Conservation (phyloP, 495 filamentous ascomycete genomes). For the Gamarada debralockiae region DNA sequence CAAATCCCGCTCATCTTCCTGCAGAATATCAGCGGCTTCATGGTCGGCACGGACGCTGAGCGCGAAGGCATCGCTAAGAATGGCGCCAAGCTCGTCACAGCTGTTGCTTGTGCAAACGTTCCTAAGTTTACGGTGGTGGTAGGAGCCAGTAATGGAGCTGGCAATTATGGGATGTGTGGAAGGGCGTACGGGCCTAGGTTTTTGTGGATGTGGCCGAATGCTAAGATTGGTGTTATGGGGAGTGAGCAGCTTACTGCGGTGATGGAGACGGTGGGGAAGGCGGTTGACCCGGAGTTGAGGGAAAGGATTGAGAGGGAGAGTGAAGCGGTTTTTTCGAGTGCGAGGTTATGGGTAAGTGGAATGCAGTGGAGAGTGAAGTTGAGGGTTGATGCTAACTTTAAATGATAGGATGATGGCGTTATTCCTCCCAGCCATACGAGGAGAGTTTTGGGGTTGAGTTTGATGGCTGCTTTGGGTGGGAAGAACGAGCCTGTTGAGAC, state of each 20-base stretch:
- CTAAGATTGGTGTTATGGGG: slow-evolving; percentile 94
- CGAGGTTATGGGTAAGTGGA: slow-evolving; percentile 74
- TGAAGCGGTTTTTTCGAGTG: slow-evolving; percentile 80
- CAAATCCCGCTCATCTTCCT: slow-evolving; percentile 87
- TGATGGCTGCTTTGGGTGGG: slow-evolving; percentile 74
- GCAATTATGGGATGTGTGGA: slow-evolving; percentile 76
- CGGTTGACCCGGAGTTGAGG: slow-evolving; percentile 75
- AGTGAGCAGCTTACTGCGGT: slow-evolving; percentile 87
- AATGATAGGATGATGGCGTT: slow-evolving; percentile 73
- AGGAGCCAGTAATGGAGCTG: slow-evolving; percentile 79
- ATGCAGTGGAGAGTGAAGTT: background rate
- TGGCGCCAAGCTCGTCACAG: slow-evolving; percentile 94
- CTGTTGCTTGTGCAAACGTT: slow-evolving; percentile 90
- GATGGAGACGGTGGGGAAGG: slow-evolving; percentile 91
- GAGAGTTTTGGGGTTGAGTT: slow-evolving; percentile 73
- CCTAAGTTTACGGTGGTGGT: slow-evolving; percentile 97
- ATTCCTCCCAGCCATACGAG: slow-evolving; percentile 89
- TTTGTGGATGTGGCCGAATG: slow-evolving; percentile 97
- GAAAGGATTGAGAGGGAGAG: slow-evolving; percentile 87
- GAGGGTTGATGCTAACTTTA: slow-evolving; percentile 17
- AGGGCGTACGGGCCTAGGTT: slow-evolving; percentile 88
- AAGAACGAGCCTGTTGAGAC: slow-evolving; percentile 60
- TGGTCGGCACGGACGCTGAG: slow-evolving; percentile 93
- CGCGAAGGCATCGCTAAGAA: slow-evolving; percentile 96
- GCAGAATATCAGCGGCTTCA: slow-evolving; percentile 97